Evolutionary conservation across 208 protist species (phyloP).

Genomic region (Phytomonas serpens): DNA sequence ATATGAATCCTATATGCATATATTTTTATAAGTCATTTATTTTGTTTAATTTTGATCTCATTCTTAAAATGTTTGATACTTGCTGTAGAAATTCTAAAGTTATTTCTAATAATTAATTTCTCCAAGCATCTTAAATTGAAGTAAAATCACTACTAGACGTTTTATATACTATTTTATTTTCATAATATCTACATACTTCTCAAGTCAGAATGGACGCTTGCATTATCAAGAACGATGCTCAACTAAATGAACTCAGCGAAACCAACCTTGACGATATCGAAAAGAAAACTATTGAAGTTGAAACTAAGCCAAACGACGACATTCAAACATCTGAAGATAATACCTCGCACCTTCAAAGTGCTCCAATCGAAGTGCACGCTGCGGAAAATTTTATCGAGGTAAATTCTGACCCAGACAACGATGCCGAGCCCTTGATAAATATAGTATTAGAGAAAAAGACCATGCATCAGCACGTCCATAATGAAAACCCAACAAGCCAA

Average conservation of each 20-base stretch:
- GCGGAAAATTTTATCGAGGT: neutral
- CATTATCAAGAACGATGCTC: neutral
- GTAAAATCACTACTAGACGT: neutral
- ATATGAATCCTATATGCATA: neutral
- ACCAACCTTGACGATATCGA: neutral
- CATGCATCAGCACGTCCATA: neutral
- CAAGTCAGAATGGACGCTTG: neutral
- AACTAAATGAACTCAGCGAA: neutral
- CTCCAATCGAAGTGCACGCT: neutral
- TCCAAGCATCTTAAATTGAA: neutral
- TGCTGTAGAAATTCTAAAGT: neutral
- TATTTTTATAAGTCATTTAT: neutral
- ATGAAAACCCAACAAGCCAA: conserved; percentile 2
- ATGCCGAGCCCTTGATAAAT: neutral
- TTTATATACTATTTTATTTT: neutral
- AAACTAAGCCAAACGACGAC: neutral
- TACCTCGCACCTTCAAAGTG: neutral
- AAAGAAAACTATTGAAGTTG: neutral
- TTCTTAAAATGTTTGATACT: neutral
- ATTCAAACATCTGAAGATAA: neutral
- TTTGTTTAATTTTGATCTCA: neutral
- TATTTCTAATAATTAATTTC: neutral
- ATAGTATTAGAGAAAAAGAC: neutral
- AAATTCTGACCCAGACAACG: neutral
- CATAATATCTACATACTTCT: neutral